phyloP scores from a whole-genome alignment of 176 grass and related monocot genomes.

The Hsuehochloa calcarea region DNA sequence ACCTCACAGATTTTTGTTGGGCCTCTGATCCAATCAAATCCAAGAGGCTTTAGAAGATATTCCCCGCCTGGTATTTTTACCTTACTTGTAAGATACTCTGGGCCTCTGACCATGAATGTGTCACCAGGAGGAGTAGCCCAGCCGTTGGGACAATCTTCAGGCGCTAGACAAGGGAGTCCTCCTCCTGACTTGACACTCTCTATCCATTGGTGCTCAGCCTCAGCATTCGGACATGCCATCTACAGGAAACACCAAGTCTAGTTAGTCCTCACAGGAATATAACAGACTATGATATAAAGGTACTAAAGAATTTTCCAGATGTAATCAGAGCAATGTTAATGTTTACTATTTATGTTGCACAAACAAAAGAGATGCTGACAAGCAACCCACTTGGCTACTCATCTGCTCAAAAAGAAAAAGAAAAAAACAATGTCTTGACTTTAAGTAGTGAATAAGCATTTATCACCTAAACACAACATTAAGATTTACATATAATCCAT shows the following conservation, averaged over 20 bases:
- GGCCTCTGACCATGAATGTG: constrained; percentile 82
- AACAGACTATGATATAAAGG: not conserved
- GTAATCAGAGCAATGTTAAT: not conserved
- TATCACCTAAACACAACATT: not conserved
- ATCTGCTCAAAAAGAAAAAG: not conserved
- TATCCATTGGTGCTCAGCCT: constrained; percentile 67
- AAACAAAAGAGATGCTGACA: not conserved
- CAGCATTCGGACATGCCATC: constrained; percentile 60
- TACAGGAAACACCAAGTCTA: not conserved
- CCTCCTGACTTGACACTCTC: constrained; percentile 60
- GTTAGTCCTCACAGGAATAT: not conserved
- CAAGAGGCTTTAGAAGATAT: constrained; percentile 85
- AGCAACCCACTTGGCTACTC: not conserved
- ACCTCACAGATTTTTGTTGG: constrained; percentile 63
- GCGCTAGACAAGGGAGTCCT: constrained; percentile 59
- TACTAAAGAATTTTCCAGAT: not conserved
- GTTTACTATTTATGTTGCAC: not conserved
- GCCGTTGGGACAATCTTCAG: constrained; percentile 55
- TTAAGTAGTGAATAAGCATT: not conserved
- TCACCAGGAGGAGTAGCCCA: constrained; percentile 72
- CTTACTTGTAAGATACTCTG: constrained; percentile 75
- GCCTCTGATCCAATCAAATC: constrained; percentile 88
- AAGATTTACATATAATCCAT: not conserved
- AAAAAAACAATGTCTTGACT: not conserved
- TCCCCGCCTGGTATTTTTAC: constrained; percentile 71